A percentile compares a stretch with the other conserved stretches of the same genome.
Evolutionary conservation across 148 eudicot genomes (phyloP).

Genomic region (Heliosperma pusillum): DNA sequence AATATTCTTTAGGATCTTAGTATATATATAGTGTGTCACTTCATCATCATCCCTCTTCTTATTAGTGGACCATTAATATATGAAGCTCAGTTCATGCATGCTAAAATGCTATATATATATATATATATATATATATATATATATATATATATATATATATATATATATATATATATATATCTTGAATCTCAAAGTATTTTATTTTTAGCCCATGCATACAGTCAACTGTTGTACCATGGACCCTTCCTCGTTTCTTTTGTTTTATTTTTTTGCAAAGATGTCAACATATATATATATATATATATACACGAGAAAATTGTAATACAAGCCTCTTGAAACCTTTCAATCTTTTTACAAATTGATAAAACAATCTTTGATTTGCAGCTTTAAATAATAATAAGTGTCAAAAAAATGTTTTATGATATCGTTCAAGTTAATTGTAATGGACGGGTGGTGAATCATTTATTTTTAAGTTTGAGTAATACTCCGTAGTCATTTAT

Average conservation of each 20-base stretch:
- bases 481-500: neutral
- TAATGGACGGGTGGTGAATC: neutral
- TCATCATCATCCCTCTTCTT: neutral
- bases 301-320: slow-evolving; percentile 25
- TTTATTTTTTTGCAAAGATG: slow-evolving; percentile 18
- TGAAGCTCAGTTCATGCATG: slow-evolving; percentile 14
- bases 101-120: no score
- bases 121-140: no score
- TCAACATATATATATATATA: no score
- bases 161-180: no score
- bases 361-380: neutral
- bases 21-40: no score
- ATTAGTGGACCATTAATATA: slow-evolving; percentile 29
- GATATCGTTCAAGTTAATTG: neutral
- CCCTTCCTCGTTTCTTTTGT: slow-evolving; percentile 19
- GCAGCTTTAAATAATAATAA: neutral
- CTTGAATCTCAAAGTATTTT: slow-evolving; percentile 27
- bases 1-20: no score
- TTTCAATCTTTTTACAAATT: slow-evolving; percentile 5
- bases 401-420: neutral
- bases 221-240: slow-evolving; percentile 22
- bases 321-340: slow-evolving; percentile 27
- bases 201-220: slow-evolving; percentile 17
- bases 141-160: no score
- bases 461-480: no score